phyloP scores from a whole-genome alignment of 129 eudicot species.

The Flaveria sonorensis region DNA sequence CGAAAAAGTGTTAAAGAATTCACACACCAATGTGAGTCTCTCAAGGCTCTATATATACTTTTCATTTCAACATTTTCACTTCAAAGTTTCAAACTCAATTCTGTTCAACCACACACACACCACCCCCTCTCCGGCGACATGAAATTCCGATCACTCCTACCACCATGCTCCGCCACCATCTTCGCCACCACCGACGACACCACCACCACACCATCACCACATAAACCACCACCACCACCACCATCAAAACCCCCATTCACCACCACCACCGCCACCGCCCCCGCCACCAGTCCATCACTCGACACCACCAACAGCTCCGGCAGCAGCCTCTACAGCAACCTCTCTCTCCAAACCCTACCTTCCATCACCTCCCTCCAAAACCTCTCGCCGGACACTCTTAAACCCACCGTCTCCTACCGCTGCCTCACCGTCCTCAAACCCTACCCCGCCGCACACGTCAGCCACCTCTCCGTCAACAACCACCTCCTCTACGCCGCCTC shows the following conservation, averaged over 20 bases:
- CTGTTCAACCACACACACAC: no score
- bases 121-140: conserved; percentile 16
- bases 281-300: conserved; percentile 32
- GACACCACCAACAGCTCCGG: conserved; percentile 33
- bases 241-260: conserved; percentile 31
- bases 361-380: conserved; percentile 79
- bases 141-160: conserved; percentile 58
- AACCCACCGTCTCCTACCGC: conserved; percentile 43
- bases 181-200: conserved; percentile 36
- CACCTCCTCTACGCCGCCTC: conserved; percentile 46
- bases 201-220: conserved; percentile 20
- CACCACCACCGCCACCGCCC: conserved; percentile 23
- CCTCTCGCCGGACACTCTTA: conserved; percentile 45
- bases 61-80: neutral
- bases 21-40: no score
- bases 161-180: conserved; percentile 63
- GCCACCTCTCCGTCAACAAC: conserved; percentile 43
- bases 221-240: neutral
- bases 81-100: neutral
- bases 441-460: conserved; percentile 38
- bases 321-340: conserved; percentile 57
- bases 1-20: no score
- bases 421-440: conserved; percentile 47
- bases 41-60: no score
- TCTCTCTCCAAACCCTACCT: conserved; percentile 70